phyloP scores from a whole-genome alignment of 345 rosid species.

The Physaria fendleri region DNA sequence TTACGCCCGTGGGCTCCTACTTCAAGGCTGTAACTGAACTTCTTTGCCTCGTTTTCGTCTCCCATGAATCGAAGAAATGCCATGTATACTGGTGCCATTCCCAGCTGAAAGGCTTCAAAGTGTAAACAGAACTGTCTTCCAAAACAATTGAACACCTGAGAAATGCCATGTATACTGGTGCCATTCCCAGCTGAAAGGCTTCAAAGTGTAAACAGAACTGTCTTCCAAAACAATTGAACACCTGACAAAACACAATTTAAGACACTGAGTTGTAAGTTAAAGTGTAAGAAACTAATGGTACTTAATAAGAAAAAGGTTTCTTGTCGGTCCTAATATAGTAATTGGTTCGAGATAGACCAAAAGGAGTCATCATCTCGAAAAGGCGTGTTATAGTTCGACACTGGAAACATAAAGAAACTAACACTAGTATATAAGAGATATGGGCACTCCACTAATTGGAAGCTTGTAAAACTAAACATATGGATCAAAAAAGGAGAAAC shows the following conservation, averaged over 20 bases:
- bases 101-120: slow-evolving; percentile 92
- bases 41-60: slow-evolving; percentile 80
- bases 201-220: slow-evolving; percentile 94
- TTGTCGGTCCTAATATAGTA: too few relatives aligned
- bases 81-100: slow-evolving; percentile 86
- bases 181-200: slow-evolving; percentile 84
- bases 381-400: too few relatives aligned
- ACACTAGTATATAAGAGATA: too few relatives aligned
- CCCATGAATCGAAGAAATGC: slow-evolving; percentile 96
- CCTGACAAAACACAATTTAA: slow-evolving; percentile 35
- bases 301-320: too few relatives aligned
- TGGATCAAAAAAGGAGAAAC: neutral
- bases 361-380: too few relatives aligned
- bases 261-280: neutral
- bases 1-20: slow-evolving; percentile 82
- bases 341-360: too few relatives aligned
- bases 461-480: too few relatives aligned
- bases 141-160: slow-evolving; percentile 80
- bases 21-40: slow-evolving; percentile 82
- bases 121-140: slow-evolving; percentile 92
- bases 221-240: slow-evolving; percentile 83
- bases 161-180: slow-evolving; percentile 93
- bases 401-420: too few relatives aligned
- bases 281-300: too few relatives aligned
- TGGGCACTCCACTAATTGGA: too few relatives aligned